These are phyloP conservation scores for Lachnellula hyalina DNA, from an alignment of 2,329 filamentous ascomycete genomes.

Conservation along the genomic window DNA sequence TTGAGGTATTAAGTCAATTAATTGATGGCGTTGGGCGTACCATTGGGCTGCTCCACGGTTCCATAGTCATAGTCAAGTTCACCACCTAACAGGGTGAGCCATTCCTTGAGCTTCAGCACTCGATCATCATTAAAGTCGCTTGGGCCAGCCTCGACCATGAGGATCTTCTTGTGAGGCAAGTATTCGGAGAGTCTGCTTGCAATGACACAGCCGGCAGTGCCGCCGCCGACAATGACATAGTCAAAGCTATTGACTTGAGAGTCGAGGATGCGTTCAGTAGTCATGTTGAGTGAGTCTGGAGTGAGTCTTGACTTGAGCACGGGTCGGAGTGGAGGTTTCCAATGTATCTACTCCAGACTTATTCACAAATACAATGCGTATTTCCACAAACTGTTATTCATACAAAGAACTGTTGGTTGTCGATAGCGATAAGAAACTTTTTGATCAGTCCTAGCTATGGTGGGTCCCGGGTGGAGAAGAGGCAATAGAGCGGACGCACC, in stretches of 20 bases:
- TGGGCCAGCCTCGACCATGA: slow-evolving; percentile 83
- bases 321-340: no score
- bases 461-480: neutral
- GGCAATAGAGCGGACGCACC: no score
- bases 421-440: slow-evolving; percentile 13
- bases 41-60: slow-evolving; percentile 80
- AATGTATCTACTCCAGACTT: no score
- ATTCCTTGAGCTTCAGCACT: slow-evolving; percentile 80
- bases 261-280: slow-evolving; percentile 27
- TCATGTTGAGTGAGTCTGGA: slow-evolving; percentile 20
- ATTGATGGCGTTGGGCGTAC: slow-evolving; percentile 51
- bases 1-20: slow-evolving; percentile 50
- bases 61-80: slow-evolving; percentile 89
- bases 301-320: neutral
- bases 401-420: neutral
- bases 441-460: neutral
- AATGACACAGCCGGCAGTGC: slow-evolving; percentile 44
- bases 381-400: no score
- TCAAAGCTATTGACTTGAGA: slow-evolving; percentile 36
- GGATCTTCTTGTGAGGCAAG: slow-evolving; percentile 72
- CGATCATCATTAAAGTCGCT: slow-evolving; percentile 86
- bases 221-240: slow-evolving; percentile 46
- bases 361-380: no score
- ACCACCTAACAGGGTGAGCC: slow-evolving; percentile 78
- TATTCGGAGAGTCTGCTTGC: slow-evolving; percentile 58